Evolutionary conservation across 495 filamentous ascomycete genomes (phyloP), one percentile per base, ranked within the genome.

Genomic region (Penicillium silybi): DNA sequence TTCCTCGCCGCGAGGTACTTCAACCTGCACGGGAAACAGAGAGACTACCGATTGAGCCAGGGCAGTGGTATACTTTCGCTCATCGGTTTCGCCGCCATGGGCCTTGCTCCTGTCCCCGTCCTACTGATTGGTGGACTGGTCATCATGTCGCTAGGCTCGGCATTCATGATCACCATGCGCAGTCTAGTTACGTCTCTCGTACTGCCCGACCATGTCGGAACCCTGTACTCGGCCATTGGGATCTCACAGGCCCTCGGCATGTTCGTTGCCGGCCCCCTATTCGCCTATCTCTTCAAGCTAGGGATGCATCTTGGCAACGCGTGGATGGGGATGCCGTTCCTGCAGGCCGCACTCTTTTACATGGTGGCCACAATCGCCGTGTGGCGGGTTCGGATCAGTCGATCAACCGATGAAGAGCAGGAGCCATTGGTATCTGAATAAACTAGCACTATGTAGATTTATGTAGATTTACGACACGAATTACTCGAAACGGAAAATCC

Each of bases 141-240:
- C 13, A 42, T 72, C 7, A 50, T 62, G 20, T 70, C 68, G 7
- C 46, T 74, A 18, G 70, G 73, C 11, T 53, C 64, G 2, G 61
- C 65, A 1, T 72, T 71, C 45, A 16, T 32, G 0, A 48, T 71
- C 19, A 62, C 58, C 4, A 63, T 58, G 26, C 70, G 71, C 32
- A 68, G 64, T 56, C 49, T 73, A 7, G 64, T 57, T 5, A 73
- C 72, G n/a, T 53, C 63, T 17, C 55, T 72, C 13, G 65, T 76
- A 3, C 44, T 52, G 9, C 49, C 69, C 48, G 57, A 64, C 47
- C 53, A 68, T 19, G 67, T 64, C 40, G 66, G 57, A 29, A 73
- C 64, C 27, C 56, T 69, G 42, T 72, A 71, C 38, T 61, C 68
- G 19, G 58, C 68, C 1, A 53, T 69, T 10, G 61, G 67, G 2